phyloP scores from a whole-genome alignment of 2,329 filamentous ascomycete genomes.

The Dactylellina drechsleri region DNA sequence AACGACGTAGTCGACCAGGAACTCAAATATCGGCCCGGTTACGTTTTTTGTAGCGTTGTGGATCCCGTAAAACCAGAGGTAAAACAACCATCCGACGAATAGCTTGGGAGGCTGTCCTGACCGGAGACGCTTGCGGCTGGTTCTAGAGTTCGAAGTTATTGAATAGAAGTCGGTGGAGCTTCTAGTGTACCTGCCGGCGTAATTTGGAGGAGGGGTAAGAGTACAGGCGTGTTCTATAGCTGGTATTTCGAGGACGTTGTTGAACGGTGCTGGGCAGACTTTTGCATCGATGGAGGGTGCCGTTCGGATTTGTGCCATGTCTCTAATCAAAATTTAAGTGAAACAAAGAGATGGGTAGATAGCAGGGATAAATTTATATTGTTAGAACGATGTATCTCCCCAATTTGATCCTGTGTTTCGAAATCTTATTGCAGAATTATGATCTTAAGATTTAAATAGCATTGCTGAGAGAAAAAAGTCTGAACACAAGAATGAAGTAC shows the following conservation, averaged over 20 bases:
- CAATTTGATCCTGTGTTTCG: too few species aligned
- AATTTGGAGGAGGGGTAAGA: background rate
- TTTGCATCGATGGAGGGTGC: background rate
- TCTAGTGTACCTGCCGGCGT: background rate
- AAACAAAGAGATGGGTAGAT: too few species aligned
- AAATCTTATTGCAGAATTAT: too few species aligned
- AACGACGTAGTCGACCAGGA: background rate
- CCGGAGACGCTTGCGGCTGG: background rate
- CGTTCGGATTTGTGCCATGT: too few species aligned
- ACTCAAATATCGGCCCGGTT: background rate
- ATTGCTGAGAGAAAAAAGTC: too few species aligned
- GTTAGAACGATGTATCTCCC: too few species aligned
- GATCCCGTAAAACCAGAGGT: constrained; percentile 1
- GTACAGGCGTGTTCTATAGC: background rate
- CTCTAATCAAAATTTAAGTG: too few species aligned
- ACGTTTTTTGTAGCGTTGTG: background rate
- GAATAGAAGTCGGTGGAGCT: background rate
- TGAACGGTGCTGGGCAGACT: background rate
- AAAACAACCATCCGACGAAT: constrained; percentile 8
- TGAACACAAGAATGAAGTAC: too few species aligned
- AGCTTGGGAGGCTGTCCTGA: background rate
- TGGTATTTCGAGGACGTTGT: background rate
- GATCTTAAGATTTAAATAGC: too few species aligned
- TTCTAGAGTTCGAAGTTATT: background rate
- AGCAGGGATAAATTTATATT: too few species aligned